A percentile compares a stretch with the other conserved stretches of the same genome.
These are phyloP conservation scores for Cicer cuneatum DNA, from an alignment of 306 rosid genomes.

Conservation along the genomic window DNA sequence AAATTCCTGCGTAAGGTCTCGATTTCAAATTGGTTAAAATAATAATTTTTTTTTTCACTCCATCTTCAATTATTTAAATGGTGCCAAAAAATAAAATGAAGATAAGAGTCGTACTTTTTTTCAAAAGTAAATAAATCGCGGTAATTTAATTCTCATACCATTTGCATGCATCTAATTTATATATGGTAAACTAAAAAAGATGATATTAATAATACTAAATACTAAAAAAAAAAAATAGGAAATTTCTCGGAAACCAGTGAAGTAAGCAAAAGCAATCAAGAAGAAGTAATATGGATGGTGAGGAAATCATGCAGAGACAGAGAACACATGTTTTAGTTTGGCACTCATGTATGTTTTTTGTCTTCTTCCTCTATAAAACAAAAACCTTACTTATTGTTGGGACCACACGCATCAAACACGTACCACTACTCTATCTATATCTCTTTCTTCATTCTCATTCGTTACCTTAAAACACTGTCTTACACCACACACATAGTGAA, in stretches of 20 bases:
- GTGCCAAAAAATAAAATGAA: too few relatives aligned
- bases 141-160: conserved; percentile 9
- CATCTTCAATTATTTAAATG: too few relatives aligned
- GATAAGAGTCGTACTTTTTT: background rate
- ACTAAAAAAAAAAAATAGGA: background rate
- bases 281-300: background rate
- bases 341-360: background rate
- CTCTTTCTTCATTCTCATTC: background rate
- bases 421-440: background rate
- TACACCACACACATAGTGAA: background rate
- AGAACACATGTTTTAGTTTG: conserved; percentile 37
- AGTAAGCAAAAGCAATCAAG: background rate
- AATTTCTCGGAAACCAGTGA: background rate
- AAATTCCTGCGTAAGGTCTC: too few relatives aligned
- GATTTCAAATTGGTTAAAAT: too few relatives aligned
- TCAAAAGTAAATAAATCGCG: background rate
- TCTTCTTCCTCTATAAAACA: background rate
- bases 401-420: conserved; percentile 44
- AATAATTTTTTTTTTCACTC: too few relatives aligned
- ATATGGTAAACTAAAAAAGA: too few relatives aligned
- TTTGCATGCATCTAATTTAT: background rate
- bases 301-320: background rate
- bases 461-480: background rate
- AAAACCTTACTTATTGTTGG: background rate
- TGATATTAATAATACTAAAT: too few relatives aligned